Base-by-base conservation (phyloP, 2,329 filamentous ascomycete species). In the Tolypocladium endophyticum region DNA sequence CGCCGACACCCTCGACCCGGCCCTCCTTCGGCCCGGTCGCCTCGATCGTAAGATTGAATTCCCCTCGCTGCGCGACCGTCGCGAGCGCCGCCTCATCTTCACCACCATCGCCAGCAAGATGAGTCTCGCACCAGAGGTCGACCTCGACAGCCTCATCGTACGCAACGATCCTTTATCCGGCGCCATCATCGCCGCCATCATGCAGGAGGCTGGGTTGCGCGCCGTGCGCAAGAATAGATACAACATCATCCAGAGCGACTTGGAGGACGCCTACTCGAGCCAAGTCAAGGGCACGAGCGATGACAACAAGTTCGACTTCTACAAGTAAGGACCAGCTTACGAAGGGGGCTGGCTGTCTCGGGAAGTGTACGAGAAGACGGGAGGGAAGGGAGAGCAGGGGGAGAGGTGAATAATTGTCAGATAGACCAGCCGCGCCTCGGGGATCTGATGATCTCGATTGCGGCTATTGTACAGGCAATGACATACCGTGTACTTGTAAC, bases 21-120 rank as follows among this genome's bases (percentile, higher is more conserved):
- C 94, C 50, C 83, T 99, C 63, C 85, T 99, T 62, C 91, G 94
- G 69, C 94, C 94, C 38, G 94, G 94, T 66, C 92, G 94, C 79
- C 82, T 99, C 61, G 94, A 99, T 76, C 85, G 94, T 72, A 99
- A 99, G 83, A 99, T 99, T 66, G 94, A 99, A 76, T 99, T 99
- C 76, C 94, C 94, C n/a, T 92, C 85, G 62, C 84, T 99, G 64
- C 86, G 92, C 65, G 94, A 99, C 73, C 88, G 94, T 67, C 88
- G 94, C 70, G 94, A 99, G 81, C 87, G 94, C 67, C 89, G 94
- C 58, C 84, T 99, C 70, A 99, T 99, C 75, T 99, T 99, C 82
- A 86, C 84, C 61, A 99, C 94, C n/a, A 96, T 99, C 70, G 93
- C 94, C 18, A 80, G 86, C 69, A 97, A 96, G 82, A 99, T 99